Conservation (phyloP, 225 moss, liverwort and hornwort genomes). For the Rhytidiadelphus loreus region DNA sequence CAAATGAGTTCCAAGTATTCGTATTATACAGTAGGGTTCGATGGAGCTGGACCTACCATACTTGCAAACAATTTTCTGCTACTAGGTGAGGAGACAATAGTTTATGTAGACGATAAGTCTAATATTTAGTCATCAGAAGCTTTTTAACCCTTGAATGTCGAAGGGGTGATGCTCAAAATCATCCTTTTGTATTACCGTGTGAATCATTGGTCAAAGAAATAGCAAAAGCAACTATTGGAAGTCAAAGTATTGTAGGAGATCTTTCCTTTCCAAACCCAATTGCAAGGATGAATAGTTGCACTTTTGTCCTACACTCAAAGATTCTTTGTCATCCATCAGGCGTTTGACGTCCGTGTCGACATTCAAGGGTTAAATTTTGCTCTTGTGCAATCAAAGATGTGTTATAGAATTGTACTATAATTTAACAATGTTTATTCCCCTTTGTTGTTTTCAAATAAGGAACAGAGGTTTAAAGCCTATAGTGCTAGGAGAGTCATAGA, state of each 20-base stretch:
- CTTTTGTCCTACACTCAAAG: no score
- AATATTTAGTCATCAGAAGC: not conserved
- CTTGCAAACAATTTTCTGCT: slow-evolving; percentile 79
- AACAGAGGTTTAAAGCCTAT: slow-evolving; percentile 43
- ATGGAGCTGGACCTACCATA: slow-evolving; percentile 91
- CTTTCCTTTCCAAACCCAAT: no score
- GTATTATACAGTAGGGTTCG: slow-evolving; percentile 88
- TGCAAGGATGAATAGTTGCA: no score
- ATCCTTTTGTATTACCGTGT: no score
- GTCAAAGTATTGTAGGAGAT: no score
- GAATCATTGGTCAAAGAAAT: no score
- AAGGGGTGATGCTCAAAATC: no score
- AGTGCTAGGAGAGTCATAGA: slow-evolving; percentile 63
- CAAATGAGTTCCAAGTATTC: slow-evolving; percentile 53
- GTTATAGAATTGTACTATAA: not conserved
- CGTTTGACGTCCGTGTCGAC: no score
- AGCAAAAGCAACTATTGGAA: no score
- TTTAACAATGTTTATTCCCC: not conserved
- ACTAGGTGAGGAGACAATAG: slow-evolving; percentile 68
- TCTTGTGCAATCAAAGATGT: not conserved
- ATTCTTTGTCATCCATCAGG: no score
- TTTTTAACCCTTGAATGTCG: no score
- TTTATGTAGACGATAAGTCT: slow-evolving; percentile 48
- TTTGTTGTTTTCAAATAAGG: slow-evolving; percentile 25
- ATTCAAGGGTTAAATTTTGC: no score